Evolutionary conservation across 345 rosid species (phyloP), one percentile per base, ranked within the genome.

Genomic region (Hevea brasiliensis): DNA sequence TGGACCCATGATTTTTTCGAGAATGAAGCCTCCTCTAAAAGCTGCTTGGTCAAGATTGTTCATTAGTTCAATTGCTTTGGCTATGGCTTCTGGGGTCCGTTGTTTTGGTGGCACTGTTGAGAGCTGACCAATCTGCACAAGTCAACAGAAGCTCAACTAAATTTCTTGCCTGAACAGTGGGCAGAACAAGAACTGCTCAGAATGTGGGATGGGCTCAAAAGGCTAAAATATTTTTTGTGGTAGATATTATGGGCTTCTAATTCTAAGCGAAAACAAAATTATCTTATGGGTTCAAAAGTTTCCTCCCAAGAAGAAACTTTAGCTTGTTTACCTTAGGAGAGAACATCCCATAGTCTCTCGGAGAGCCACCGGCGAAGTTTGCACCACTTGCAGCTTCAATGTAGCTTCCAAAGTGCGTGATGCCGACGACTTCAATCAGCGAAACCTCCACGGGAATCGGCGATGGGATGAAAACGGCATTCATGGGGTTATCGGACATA

Each of bases 31-130:
- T 17, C 82, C 82, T 14, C 56, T 40, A 59, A 73, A 77, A 8
- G 81, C 84, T 55, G 40, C 65, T 8, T 42, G 6, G 0, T 72
- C 73, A 32, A 80, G 81, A 56, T 14, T 57, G 11, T 73, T 15
- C 82, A 77, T 82, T 51, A 32, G 24, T 14, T 77, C 74, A 9
- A 75, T 76, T 29, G 78, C 81, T 17, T 66, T 73, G 14, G 69
- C 76, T 8, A 84, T 59, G 61, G 85, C 85, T 67, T 80, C 82
- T 42, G 83, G 77, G 1, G 82, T 82, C 45, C 85, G 79, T n/a
- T 79, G 76, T 20, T 75, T 84, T 4, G 84, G 87, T 9, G 85
- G 84, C 21, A 80, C 68, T 6, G 81, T 79, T 35, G 83, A 74
- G 9, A 81, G 83, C 57, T 81, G 85, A 23, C 83, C 84, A 62